Base-by-base conservation (phyloP, 192 early-diverging fungal genomes). In the Linnemannia exigua region DNA sequence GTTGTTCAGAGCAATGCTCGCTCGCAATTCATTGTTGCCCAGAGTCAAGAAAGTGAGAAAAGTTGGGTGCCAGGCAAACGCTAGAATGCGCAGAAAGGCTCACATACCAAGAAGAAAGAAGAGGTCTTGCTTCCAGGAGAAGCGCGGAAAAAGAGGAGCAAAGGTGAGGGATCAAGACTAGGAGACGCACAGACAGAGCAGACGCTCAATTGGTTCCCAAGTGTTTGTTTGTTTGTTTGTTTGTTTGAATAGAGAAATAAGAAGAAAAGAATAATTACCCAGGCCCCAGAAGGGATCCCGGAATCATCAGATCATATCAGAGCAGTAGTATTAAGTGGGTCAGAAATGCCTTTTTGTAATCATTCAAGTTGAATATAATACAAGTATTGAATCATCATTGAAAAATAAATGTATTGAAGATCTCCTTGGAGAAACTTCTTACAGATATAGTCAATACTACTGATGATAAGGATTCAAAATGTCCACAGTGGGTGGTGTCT, bases 331-430 rank as follows among this genome's bases (percentile, higher is more conserved):
- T 20, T 15, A 16, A 22, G 17, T 7, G 58, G 58, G 58, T 63
- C 58, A 63, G 58, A 63, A 63, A 63, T 63, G 58, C 58, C 50
- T 54, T 74, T 74, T 50, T 74, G 46, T 63, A 63, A 61, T 44
- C 54, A 75, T 75, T 75, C 54, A 41, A 61, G 51, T 75, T 75
- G 54, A 50, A 54, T 51, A 74, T 48, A 74, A 74, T 74, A 33
- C 38, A 54, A 74, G 72, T 54, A 74, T 44, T 54, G 72, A 74
- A 63, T 63, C 58, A 63, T 63, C 58, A 63, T 63, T 63, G 58
- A 70, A 70, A 70, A 70, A 70, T 70, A 41, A 63, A 63, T 63
- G 58, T 63, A 61, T 63, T 70, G 33, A 70, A 38, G 36, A 38
- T 70, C 38, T 41, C 68, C 68, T 20, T 70, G 19, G 68, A 41